phyloP scores from a whole-genome alignment of 2,329 filamentous ascomycete species.

The Exophiala oligosperma region DNA sequence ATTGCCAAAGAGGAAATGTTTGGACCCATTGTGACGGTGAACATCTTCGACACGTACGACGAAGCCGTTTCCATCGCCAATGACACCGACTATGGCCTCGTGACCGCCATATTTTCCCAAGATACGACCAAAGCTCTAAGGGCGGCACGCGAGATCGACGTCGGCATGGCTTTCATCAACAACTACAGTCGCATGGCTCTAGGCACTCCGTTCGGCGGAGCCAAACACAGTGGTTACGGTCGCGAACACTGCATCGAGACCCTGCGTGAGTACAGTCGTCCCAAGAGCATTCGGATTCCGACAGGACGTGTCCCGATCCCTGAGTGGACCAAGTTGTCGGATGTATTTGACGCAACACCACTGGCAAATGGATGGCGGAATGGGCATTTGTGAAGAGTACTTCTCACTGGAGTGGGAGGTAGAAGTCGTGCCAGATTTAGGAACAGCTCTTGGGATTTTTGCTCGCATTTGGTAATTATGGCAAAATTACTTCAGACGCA shows the following conservation, averaged over 20 bases:
- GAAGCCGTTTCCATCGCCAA: conserved; percentile 61
- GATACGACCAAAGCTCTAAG: conserved; percentile 52
- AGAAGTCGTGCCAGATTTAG: no score
- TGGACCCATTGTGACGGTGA: conserved; percentile 62
- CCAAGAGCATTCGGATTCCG: conserved; percentile 55
- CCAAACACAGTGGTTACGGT: conserved; percentile 76
- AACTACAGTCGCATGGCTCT: conserved; percentile 33
- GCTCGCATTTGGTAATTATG: no score
- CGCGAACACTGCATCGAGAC: conserved; percentile 61
- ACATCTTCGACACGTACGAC: conserved; percentile 60
- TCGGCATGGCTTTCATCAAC: conserved; percentile 63
- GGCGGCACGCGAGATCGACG: conserved; percentile 56
- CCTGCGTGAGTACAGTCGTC: conserved; percentile 61
- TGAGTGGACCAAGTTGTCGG: not conserved
- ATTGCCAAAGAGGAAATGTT: conserved; percentile 63
- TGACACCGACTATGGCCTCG: conserved; percentile 53
- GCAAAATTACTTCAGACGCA: no score
- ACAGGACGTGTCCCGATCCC: not conserved
- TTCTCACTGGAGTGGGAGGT: no score
- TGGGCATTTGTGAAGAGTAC: no score
- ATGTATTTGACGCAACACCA: not conserved
- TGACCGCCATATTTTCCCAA: conserved; percentile 57
- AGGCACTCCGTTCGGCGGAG: conserved; percentile 65
- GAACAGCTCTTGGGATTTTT: no score
- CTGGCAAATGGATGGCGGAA: no score